Conservation (phyloP, 306 rosid species). For the Cajanus cajan region DNA sequence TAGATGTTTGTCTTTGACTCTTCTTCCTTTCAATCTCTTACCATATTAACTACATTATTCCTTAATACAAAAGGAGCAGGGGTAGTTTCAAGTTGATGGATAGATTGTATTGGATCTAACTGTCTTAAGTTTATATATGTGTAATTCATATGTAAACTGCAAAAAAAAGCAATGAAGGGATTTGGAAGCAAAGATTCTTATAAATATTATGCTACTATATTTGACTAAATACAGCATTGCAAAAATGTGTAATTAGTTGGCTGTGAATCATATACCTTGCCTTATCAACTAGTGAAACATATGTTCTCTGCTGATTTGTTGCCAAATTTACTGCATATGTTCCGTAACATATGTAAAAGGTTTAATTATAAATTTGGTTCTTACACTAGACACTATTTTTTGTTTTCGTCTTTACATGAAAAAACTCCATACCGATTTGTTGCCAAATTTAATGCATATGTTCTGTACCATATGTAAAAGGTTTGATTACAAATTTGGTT, state of each 20-base stretch:
- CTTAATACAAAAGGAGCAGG: constrained; percentile 24
- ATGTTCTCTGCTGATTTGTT: background rate
- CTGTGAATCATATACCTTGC: background rate
- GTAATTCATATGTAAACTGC: background rate
- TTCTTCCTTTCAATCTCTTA: constrained; percentile 7
- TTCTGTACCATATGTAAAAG: background rate
- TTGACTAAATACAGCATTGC: background rate
- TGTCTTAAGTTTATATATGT: background rate
- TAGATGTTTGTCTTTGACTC: constrained; percentile 2
- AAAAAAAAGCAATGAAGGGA: background rate
- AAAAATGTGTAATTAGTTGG: background rate
- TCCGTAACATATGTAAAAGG: background rate
- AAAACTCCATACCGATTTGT: background rate
- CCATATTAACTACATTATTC: constrained; percentile 26
- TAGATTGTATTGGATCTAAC: background rate
- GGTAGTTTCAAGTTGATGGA: constrained; percentile 20
- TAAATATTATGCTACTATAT: background rate
- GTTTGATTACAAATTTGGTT: background rate
- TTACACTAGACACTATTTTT: background rate
- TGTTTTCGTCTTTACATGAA: too few species aligned
- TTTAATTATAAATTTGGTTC: background rate
- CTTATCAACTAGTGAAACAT: background rate
- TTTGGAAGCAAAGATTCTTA: background rate
- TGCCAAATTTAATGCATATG: background rate
- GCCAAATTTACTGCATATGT: background rate